These are phyloP conservation scores for Dichotomopilus funicola DNA, from an alignment of 2,329 filamentous ascomycete species.

Conservation along the genomic window DNA sequence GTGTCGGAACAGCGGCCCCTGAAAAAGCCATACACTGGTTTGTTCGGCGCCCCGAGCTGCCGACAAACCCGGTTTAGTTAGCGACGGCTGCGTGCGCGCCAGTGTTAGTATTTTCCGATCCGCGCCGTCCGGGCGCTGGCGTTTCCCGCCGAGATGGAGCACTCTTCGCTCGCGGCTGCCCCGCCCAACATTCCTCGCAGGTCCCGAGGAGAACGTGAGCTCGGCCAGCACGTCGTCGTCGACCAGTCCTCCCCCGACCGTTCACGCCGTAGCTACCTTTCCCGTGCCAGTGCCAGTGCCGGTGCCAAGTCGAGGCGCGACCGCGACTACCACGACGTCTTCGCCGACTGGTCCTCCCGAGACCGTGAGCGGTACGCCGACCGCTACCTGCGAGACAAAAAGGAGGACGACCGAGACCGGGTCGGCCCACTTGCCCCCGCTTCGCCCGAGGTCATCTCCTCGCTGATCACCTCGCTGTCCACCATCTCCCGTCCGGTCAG, in stretches of 20 bases:
- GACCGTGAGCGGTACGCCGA: conserved; percentile 21
- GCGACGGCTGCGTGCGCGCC: conserved; percentile 11
- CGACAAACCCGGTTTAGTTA: conserved; percentile 12
- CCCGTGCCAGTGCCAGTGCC: conserved; percentile 8
- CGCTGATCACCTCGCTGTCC: conserved; percentile 62
- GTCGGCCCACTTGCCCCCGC: conserved; percentile 34
- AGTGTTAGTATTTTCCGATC: conserved; percentile 1
- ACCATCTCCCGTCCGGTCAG: conserved; percentile 62
- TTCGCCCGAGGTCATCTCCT: conserved; percentile 64
- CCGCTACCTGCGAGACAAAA: conserved; percentile 18
- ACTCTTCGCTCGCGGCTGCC: conserved; percentile 15
- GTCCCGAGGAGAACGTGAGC: conserved; percentile 24
- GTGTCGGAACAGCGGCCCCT: conserved; percentile 8
- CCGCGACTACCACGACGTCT: conserved; percentile 20
- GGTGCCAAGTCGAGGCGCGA: conserved; percentile 15
- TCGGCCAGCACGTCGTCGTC: conserved; percentile 7
- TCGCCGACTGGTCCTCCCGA: conserved; percentile 21
- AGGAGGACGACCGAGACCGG: conserved; percentile 12
- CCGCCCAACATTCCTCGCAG: conserved; percentile 23
- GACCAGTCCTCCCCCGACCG: conserved; percentile 16
- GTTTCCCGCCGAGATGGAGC: conserved; percentile 21
- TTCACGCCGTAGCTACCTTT: conserved; percentile 13
- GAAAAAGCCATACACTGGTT: conserved; percentile 6
- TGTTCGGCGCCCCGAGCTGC: not conserved
- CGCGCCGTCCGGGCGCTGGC: conserved; percentile 11